Evolutionary conservation across 208 protist genomes (phyloP), one percentile per base, ranked within the genome.

Genomic region (Crithidia fasciculata): DNA sequence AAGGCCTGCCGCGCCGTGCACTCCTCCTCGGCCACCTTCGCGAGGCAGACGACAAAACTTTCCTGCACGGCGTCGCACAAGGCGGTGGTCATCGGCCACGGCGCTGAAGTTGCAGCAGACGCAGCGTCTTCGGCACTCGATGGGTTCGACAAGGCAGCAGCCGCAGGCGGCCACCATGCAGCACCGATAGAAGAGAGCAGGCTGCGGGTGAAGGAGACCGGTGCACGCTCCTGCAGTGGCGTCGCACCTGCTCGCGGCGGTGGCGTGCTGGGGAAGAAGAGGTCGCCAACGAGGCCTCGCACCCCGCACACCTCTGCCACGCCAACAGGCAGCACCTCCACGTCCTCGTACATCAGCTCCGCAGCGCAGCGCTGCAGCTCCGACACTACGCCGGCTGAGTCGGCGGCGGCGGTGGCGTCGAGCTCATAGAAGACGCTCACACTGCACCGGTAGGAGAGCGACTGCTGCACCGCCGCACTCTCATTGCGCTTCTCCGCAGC

Each of bases 241-340:
- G 44, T 0, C 5, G n/a, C 44, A 59, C 36, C 41, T 18, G 16
- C 12, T 2, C 64, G 72, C 28, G 63, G 72, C 37, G 60, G 53
- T 18, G 63, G 40, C 28, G 62, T 59, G 28, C 8, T 45, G 8
- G 66, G 75, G 18, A 87, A 72, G 19, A 84, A 15, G 5, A 93
- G 45, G 64, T 93, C 85, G 43, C 88, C 85, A 7, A 90, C 39
- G 47, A 87, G 80, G 8, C 83, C 85, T 0, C 76, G 80, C 18
- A 82, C 59, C 1, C 81, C 85, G 61, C 86, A 87, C 19, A 93
- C 74, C 37, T 70, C 66, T 0, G 68, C 85, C 39, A 89, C 76
- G 15, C 74, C 85, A 2, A 87, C 81, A 19, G 86, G 84, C 36
- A 86, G 16, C 15, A 70, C 82, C 3, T 69, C 19, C 10, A 89